These are phyloP conservation scores for Chytriomyces sp. DNA, from an alignment of 192 early-diverging fungal genomes.

Conservation along the genomic window DNA sequence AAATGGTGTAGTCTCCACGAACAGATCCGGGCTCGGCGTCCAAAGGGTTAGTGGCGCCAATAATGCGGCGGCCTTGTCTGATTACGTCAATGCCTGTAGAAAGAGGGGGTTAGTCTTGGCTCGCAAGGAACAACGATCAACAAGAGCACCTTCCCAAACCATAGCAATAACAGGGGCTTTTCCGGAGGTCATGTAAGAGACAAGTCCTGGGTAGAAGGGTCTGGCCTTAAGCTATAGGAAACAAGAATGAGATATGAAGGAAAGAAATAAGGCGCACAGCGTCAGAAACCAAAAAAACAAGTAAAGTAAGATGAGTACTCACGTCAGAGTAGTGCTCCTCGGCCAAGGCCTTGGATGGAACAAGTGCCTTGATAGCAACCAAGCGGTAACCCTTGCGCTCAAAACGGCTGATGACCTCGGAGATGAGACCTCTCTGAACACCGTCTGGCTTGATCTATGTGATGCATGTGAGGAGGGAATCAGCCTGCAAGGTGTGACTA, in stretches of 20 bases:
- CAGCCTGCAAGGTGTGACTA: not conserved
- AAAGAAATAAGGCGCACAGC: not conserved
- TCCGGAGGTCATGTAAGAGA: conserved; percentile 92
- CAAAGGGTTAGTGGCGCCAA: conserved; percentile 92
- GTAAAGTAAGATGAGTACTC: too few relatives aligned
- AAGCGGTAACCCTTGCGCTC: conserved; percentile 82
- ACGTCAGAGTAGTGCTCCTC: conserved; percentile 90
- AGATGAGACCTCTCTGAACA: conserved; percentile 83
- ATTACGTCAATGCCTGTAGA: conserved; percentile 73
- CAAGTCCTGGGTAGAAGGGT: conserved; percentile 88
- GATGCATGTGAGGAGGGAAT: not conserved
- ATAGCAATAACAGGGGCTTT: conserved; percentile 71
- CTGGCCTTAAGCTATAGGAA: conserved; percentile 62
- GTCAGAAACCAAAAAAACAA: not conserved
- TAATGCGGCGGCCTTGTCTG: conserved; percentile 81
- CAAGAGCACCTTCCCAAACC: conserved; percentile 88
- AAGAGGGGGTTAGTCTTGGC: conserved; percentile 23
- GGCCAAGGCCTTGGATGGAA: conserved; percentile 63
- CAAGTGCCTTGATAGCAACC: conserved; percentile 76
- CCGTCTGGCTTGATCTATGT: conserved; percentile 75
- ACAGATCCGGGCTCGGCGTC: conserved; percentile 85
- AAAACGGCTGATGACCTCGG: conserved; percentile 76
- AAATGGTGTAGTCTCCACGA: conserved; percentile 80
- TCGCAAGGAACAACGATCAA: conserved; percentile 88
- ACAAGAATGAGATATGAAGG: not conserved